phyloP scores from a whole-genome alignment of 139 green algal species.

The Axilococcus clingmanii region DNA sequence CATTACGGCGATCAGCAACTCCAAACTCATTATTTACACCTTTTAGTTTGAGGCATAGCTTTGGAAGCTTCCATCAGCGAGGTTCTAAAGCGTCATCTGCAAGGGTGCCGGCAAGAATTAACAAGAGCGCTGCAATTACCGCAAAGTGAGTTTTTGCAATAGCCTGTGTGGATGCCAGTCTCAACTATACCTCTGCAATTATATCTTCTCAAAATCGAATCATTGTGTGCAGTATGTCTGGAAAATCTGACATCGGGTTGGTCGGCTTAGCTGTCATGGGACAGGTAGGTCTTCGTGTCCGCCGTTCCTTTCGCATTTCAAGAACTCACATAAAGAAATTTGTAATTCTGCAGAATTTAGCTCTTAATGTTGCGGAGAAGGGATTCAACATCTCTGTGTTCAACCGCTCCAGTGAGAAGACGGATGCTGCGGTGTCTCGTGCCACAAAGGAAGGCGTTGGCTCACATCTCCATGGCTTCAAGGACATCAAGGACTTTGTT shows the following conservation, averaged over 20 bases:
- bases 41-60: too few species aligned
- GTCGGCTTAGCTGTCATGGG: constrained; percentile 97
- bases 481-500: constrained; percentile 91
- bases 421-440: constrained; percentile 78
- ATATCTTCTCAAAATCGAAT: neutral
- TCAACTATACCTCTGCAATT: too few species aligned
- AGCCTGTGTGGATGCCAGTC: too few species aligned
- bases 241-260: constrained; percentile 72
- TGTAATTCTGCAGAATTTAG: constrained; percentile 81
- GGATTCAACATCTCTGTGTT: constrained; percentile 96
- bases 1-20: too few species aligned
- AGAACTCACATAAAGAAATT: neutral
- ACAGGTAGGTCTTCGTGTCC: constrained; percentile 56
- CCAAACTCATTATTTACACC: too few species aligned
- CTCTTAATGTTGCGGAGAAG: constrained; percentile 97
- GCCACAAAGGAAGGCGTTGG: constrained; percentile 81
- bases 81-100: too few species aligned
- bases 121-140: too few species aligned
- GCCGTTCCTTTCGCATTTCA: neutral
- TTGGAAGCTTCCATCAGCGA: too few species aligned
- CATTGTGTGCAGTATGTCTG: constrained; percentile 5
- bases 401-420: constrained; percentile 92
- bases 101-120: too few species aligned
- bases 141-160: too few species aligned
- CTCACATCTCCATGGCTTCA: constrained; percentile 65